A percentile compares a stretch with the other conserved stretches of the same genome.
Evolutionary conservation across 441 rosid species (phyloP).

Genomic region (Theobroma grandiflorum): DNA sequence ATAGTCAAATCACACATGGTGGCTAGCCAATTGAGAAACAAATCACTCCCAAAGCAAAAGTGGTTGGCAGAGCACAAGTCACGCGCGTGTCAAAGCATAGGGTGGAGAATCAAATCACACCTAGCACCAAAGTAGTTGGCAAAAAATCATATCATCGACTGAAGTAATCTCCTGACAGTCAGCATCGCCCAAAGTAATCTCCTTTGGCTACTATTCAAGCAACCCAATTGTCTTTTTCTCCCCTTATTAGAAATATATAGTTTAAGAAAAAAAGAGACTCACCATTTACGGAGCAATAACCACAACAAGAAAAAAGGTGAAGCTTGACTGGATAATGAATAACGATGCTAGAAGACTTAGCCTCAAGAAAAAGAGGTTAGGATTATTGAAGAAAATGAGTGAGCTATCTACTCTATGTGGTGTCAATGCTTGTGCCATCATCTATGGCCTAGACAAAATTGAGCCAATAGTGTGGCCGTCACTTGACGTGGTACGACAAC

Average conservation of each 20-base stretch:
- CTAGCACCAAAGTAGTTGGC: too few relatives aligned
- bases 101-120: too few relatives aligned
- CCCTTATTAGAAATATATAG: background rate
- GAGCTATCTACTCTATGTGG: slow-evolving; percentile 54
- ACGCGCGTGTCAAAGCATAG: too few relatives aligned
- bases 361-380: slow-evolving; percentile 37
- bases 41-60: too few relatives aligned
- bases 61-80: too few relatives aligned
- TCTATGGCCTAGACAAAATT: slow-evolving; percentile 47
- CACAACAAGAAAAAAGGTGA: slow-evolving; percentile 41
- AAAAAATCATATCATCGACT: too few relatives aligned
- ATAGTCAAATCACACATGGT: too few relatives aligned
- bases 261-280: too few relatives aligned
- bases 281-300: too few relatives aligned
- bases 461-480: slow-evolving; percentile 53
- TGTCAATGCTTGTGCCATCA: slow-evolving; percentile 40
- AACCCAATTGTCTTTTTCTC: background rate
- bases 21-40: too few relatives aligned
- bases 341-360: slow-evolving; percentile 37
- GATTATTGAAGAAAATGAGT: slow-evolving; percentile 39
- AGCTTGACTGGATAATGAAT: slow-evolving; percentile 28
- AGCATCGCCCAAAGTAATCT: too few relatives aligned
- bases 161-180: too few relatives aligned
- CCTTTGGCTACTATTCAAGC: background rate
- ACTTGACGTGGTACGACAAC: slow-evolving; percentile 6